Evolutionary conservation across 2,329 filamentous ascomycete species (phyloP), one percentile per base, ranked within the genome.

Genomic region (Tolypocladium endophyticum): DNA sequence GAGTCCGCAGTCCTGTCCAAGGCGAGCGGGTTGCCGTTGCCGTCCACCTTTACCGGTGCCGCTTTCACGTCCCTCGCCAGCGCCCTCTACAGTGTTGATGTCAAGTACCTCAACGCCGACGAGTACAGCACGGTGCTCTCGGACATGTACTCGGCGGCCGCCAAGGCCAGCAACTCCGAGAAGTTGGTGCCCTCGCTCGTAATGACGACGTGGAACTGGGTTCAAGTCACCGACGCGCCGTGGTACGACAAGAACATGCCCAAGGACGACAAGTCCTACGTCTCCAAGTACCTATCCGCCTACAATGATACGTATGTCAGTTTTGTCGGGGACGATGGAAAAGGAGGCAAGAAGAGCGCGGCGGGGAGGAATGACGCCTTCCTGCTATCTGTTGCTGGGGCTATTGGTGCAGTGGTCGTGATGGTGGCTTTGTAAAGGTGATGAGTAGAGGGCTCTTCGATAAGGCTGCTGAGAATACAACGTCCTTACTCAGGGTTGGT

Each of bases 81-180:
- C 47, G 47, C 47, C 14, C 47, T 50, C 25, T 25, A 50, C 47
- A 50, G 60, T 18, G 62, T 62, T 50, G 59, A 64, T 3, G 28
- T 38, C 16, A 57, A 56, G 36, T 64, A 59, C 54, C 47, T 18
- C 47, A 58, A 59, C 56, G 57, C 56, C 41, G 30, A 54, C 2
- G 43, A 55, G 38, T 63, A 54, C 57, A 58, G 54, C 23, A 61
- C 63, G 23, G 59, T 64, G 41, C 55, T 58, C 54, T 56, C 56
- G 20, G 58, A 64, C 61, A 59, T 64, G 39, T 62, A 54, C 56
- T 60, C 62, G 39, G 63, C 62, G 36, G 63, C 60, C 38, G 63
- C 63, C 43, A 58, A 58, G 30, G 62, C 63, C 30, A 59, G 56
- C 43, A 52, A 64, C 56, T 59, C 60, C 25, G 59, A 60, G 25